phyloP scores from a whole-genome alignment of 148 eudicot species.

The Arbutus unedo region DNA sequence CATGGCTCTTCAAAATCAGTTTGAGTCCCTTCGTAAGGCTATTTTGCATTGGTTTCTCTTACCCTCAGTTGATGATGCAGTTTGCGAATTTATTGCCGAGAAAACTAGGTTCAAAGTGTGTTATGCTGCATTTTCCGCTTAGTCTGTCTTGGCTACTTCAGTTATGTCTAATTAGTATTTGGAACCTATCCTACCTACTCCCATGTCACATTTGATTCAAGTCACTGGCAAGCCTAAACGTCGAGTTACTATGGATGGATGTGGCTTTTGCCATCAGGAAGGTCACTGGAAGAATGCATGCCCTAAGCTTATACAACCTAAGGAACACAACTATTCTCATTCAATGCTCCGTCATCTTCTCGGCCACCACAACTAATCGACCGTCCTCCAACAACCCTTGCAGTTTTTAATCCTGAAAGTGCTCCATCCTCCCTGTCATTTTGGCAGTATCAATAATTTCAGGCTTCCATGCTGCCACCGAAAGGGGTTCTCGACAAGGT shows the following conservation, averaged over 20 bases:
- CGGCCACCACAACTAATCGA: not conserved
- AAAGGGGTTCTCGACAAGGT: not conserved
- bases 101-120: too few species aligned
- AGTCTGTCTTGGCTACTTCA: not conserved
- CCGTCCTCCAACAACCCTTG: not conserved
- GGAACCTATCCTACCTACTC: not conserved
- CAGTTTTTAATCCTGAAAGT: too few species aligned
- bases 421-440: not conserved
- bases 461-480: not conserved
- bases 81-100: too few species aligned
- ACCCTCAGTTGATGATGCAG: too few species aligned
- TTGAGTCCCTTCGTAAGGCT: too few species aligned
- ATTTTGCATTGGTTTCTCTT: too few species aligned
- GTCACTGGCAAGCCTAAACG: not conserved
- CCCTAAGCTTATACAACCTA: not conserved
- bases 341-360: not conserved
- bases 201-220: not conserved
- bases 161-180: too few species aligned
- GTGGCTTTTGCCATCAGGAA: not conserved
- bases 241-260: not conserved
- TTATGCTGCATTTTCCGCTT: not conserved
- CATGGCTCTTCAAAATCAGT: too few species aligned
- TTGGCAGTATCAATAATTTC: too few species aligned
- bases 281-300: not conserved
- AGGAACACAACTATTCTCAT: not conserved